Evolutionary conservation across 1,284 basidiomycete genomes (phyloP).

Genomic region (Polyporus tsugae): DNA sequence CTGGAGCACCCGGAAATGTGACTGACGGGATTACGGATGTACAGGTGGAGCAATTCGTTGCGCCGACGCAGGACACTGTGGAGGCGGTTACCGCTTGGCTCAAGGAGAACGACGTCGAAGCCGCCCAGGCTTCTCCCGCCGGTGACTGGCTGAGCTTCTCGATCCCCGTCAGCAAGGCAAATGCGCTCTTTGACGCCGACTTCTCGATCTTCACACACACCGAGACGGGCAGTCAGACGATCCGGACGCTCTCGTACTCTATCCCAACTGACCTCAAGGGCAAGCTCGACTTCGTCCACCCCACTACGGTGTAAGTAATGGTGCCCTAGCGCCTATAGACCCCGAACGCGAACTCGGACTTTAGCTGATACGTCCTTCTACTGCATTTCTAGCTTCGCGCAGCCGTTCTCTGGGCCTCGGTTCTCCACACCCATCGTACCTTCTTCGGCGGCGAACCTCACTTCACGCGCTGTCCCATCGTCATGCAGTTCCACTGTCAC

Average conservation of each 20-base stretch:
- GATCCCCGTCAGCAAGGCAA: conserved; percentile 49
- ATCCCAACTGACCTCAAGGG: conserved; percentile 47
- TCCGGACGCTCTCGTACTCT: conserved; percentile 53
- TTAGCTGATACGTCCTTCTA: background rate
- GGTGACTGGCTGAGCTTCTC: conserved; percentile 53
- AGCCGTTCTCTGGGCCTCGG: conserved; percentile 26
- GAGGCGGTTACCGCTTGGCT: conserved; percentile 50
- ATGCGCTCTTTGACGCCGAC: conserved; percentile 46
- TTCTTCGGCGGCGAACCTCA: conserved; percentile 25
- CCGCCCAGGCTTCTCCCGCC: conserved; percentile 42
- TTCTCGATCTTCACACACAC: conserved; percentile 50
- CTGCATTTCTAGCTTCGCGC: conserved; percentile 29
- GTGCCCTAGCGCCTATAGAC: background rate
- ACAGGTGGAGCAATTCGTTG: conserved; percentile 50
- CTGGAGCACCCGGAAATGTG: background rate
- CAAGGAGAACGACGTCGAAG: conserved; percentile 45
- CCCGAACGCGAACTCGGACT: background rate
- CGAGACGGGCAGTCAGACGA: conserved; percentile 38
- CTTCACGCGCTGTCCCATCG: conserved; percentile 32
- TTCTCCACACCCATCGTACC: conserved; percentile 20
- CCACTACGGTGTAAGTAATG: conserved; percentile 44
- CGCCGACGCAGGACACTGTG: conserved; percentile 46
- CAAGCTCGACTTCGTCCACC: conserved; percentile 51
- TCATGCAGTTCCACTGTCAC: conserved; percentile 55
- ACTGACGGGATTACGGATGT: background rate